These are phyloP conservation scores for Verticillium tricorpus DNA, from an alignment of 2,329 filamentous ascomycete species.

Conservation along the genomic window DNA sequence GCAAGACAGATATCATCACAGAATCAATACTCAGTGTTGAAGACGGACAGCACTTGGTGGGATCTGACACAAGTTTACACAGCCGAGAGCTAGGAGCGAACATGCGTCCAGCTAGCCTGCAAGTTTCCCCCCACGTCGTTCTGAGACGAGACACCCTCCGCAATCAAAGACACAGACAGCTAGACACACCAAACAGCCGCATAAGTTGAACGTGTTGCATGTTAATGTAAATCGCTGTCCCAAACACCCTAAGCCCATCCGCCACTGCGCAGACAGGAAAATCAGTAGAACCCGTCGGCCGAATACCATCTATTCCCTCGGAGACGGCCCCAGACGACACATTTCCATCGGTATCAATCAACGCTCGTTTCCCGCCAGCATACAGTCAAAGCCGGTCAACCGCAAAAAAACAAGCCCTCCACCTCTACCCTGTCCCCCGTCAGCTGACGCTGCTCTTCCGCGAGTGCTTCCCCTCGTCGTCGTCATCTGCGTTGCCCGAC, in stretches of 20 bases:
- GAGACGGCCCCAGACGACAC: not conserved
- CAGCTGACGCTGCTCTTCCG: constrained; percentile 9
- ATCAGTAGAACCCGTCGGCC: not conserved
- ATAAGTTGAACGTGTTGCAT: not conserved
- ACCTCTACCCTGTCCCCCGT: not conserved
- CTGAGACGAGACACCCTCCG: not conserved
- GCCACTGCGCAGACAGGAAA: not conserved
- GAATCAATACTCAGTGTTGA: too few relatives aligned
- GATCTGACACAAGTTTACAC: too few relatives aligned
- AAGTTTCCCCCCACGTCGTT: not conserved
- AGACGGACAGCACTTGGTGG: too few relatives aligned
- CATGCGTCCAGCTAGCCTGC: too few relatives aligned
- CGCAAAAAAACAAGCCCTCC: too few relatives aligned
- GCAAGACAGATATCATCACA: too few relatives aligned
- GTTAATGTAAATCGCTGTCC: not conserved
- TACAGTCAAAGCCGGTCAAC: not conserved
- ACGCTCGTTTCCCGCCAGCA: not conserved
- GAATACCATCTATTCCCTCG: not conserved
- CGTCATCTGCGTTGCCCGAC: constrained; percentile 28
- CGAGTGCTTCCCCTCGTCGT: constrained; percentile 23
- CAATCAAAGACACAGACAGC: not conserved
- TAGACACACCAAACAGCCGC: not conserved
- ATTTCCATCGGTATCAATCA: too few relatives aligned
- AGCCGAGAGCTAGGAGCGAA: too few relatives aligned
- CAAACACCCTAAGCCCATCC: not conserved